Evolutionary conservation across 805 yeast species (phyloP), one percentile per base, ranked within the genome.

Genomic region (Starmerella sp.): DNA sequence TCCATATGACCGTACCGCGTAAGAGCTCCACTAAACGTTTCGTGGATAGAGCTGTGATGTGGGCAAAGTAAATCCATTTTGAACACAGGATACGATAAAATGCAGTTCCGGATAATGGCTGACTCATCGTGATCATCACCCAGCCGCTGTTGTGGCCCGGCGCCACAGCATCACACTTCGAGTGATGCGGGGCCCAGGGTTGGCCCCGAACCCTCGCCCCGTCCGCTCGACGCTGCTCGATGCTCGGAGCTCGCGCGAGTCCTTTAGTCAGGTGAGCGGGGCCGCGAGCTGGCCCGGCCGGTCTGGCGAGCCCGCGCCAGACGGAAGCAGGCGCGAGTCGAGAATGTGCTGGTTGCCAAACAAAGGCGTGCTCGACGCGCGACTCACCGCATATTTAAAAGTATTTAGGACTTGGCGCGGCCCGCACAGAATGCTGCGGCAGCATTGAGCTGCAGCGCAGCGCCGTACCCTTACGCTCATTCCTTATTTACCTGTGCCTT

Each of bases 1-100:
- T 58, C 61, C 61, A 58, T 47, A 34, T 54, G 60, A 57, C 60
- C 60, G 60, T 57, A 57, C 56, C 55, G 52, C 50, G 60, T 57
- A 49, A 38, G 49, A 22, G 49, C 34, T 9, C 52, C 45, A 47
- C 53, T 56, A 54, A 56, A 54, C 57, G 59, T 54, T 56, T 56
- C 59, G 59, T 48, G 59, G 59, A 44, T 50, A 39, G 43, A n/a
- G 48, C 4, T 45, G 31, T 53, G 54, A 50, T 54, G 52, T 36
- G 50, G 54, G 29, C 34, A 51, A 48, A 37, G 36, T 22, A 51
- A 28, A 29, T 46, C 49, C 8, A 10, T 29, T 17, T 28, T n/a
- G 37, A 22, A 29, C 29, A 38, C 59, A n/a, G 28, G 59, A 56
- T 56, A 56, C 59, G 59, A 48, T 46, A 46, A 46, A 29, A 22